phyloP scores from a whole-genome alignment of 495 filamentous ascomycete species.

The Penicillium pancosmium region DNA sequence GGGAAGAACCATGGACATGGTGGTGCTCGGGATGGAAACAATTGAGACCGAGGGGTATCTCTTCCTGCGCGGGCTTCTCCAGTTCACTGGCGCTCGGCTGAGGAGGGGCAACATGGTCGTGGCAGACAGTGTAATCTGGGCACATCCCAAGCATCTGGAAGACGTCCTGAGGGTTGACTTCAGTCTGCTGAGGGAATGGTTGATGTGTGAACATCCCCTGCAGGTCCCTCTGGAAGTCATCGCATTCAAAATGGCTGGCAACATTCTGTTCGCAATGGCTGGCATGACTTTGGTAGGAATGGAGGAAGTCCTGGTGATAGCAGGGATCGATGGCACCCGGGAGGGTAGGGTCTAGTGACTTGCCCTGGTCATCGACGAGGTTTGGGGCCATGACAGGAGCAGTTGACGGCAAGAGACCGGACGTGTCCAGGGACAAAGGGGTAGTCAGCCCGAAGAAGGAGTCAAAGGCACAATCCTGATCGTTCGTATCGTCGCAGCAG shows the following conservation, averaged over 20 bases:
- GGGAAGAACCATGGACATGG: constrained; percentile 28
- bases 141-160: constrained; percentile 49
- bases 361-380: constrained; percentile 24
- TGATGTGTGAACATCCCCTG: constrained; percentile 28
- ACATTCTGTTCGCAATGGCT: constrained; percentile 40
- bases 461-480: constrained; percentile 37
- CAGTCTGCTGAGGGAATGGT: constrained; percentile 30
- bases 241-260: constrained; percentile 35
- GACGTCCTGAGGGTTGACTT: constrained; percentile 43
- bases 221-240: constrained; percentile 38
- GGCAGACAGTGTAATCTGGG: constrained; percentile 35
- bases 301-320: constrained; percentile 30
- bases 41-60: constrained; percentile 24
- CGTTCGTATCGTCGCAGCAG: constrained; percentile 34
- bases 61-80: constrained; percentile 18
- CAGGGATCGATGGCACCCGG: constrained; percentile 20
- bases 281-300: constrained; percentile 32
- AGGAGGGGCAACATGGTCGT: constrained; percentile 31
- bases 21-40: constrained; percentile 36
- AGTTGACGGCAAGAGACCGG: constrained; percentile 29
- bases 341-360: constrained; percentile 23
- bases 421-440: constrained; percentile 35
- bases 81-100: constrained; percentile 18
- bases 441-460: constrained; percentile 39
- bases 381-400: constrained; percentile 17